These are phyloP conservation scores for Diplocarpon mali DNA, from an alignment of 2,329 filamentous ascomycete genomes.

Conservation along the genomic window DNA sequence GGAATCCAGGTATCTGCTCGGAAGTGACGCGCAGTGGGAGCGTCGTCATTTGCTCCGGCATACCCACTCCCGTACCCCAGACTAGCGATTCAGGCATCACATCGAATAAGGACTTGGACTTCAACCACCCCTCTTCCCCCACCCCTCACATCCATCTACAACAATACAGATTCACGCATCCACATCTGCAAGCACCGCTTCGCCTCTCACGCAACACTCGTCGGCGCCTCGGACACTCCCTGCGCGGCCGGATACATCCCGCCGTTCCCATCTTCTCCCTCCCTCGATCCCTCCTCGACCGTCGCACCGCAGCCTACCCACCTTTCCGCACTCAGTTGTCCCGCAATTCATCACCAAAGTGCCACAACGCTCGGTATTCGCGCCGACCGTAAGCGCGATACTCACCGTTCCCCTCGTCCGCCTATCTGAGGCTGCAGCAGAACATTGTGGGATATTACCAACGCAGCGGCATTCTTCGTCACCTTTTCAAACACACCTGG, in stretches of 20 bases:
- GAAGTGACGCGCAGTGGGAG: too few relatives aligned
- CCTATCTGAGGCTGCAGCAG: constrained; percentile 21
- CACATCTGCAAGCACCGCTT: background rate
- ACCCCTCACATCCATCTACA: too few relatives aligned
- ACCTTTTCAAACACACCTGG: constrained; percentile 7
- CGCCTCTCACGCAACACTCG: background rate
- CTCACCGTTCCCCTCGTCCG: constrained; percentile 19
- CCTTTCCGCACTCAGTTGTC: constrained; percentile 6
- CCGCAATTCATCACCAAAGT: constrained; percentile 13
- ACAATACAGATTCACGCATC: background rate
- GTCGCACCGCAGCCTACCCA: background rate
- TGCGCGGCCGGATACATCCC: background rate
- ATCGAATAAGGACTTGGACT: too few relatives aligned
- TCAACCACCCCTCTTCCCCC: too few relatives aligned
- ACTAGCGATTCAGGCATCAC: too few relatives aligned
- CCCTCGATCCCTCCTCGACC: constrained; percentile 1
- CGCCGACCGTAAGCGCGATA: constrained; percentile 12
- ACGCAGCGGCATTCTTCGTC: constrained; percentile 2
- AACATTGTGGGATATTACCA: constrained; percentile 15
- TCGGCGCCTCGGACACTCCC: background rate
- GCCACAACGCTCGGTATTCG: constrained; percentile 16
- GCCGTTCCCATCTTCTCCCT: background rate
- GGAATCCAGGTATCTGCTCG: background rate
- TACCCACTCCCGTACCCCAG: too few relatives aligned
- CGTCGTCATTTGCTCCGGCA: too few relatives aligned